phyloP scores from a whole-genome alignment of 768 basidiomycete species.

The Rhodotorula sphaerocarpa region DNA sequence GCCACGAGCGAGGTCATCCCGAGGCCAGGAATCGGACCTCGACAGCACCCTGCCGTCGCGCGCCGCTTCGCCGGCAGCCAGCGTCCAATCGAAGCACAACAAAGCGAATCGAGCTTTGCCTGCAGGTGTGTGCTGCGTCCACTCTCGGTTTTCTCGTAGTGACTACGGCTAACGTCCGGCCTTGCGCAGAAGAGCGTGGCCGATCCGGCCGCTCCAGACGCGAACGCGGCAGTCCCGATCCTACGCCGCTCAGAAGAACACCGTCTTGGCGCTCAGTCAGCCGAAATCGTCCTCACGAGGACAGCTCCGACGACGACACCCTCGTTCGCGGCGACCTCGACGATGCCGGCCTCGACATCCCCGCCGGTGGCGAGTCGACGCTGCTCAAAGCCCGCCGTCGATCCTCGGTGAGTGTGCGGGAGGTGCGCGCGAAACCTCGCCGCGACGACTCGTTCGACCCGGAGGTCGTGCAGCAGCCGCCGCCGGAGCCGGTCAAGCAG shows the following conservation, averaged over 20 bases:
- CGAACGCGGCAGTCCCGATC: no score
- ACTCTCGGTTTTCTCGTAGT: no score
- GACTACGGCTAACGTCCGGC: no score
- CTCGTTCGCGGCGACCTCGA: conserved; percentile 23
- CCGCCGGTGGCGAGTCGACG: conserved; percentile 21
- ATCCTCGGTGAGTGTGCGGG: neutral
- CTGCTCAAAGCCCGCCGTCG: conserved; percentile 19
- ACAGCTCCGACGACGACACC: conserved; percentile 26
- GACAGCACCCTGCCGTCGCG: no score
- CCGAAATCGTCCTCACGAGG: conserved; percentile 21
- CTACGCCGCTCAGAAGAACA: neutral
- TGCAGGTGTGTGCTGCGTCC: no score
- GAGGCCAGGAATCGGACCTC: no score
- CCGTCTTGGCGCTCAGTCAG: conserved; percentile 27
- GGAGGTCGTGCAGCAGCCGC: conserved; percentile 2
- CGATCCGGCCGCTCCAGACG: neutral
- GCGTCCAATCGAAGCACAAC: no score
- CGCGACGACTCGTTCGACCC: conserved; percentile 25
- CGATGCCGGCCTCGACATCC: conserved; percentile 22
- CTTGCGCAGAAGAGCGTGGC: neutral
- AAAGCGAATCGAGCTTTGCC: no score
- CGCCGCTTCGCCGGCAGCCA: no score
- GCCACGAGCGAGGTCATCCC: no score
- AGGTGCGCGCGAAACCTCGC: neutral
- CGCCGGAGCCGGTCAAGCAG: neutral